Conservation (phyloP, 1,284 basidiomycete species). For the Cronartium ribicola region DNA sequence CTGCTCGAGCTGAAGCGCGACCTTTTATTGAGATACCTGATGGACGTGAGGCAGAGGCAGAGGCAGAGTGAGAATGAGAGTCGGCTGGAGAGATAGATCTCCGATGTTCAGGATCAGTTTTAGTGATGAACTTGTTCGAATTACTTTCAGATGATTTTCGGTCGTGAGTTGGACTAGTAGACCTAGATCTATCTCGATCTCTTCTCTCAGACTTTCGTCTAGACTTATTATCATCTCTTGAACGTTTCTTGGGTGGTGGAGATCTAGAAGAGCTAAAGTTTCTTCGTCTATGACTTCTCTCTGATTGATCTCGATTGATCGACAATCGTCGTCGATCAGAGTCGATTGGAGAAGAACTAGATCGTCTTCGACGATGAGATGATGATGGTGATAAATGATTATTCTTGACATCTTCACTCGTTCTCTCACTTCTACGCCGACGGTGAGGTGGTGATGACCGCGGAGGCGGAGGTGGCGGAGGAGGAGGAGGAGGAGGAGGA, state of each 20-base stretch:
- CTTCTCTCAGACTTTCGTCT: neutral
- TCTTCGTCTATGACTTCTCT: no score
- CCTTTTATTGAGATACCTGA: slow-evolving; percentile 24
- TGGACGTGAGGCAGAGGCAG: neutral
- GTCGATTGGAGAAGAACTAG: neutral
- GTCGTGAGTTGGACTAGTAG: neutral
- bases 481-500: slow-evolving; percentile 3
- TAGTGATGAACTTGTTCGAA: no score
- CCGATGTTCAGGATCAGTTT: no score
- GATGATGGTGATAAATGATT: neutral
- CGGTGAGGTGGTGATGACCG: neutral
- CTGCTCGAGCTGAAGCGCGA: slow-evolving; percentile 1
- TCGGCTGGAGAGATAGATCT: no score
- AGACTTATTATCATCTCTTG: neutral
- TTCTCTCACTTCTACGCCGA: neutral
- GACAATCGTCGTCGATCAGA: neutral
- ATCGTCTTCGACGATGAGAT: neutral
- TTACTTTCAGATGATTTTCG: no score
- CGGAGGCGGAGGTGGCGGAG: neutral
- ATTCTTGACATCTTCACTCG: neutral
- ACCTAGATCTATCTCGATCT: neutral
- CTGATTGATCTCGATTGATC: no score
- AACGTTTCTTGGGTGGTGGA: neutral
- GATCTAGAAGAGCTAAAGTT: neutral
- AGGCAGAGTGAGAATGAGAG: neutral